A percentile compares a stretch with the other conserved stretches of the same genome.
Conservation (phyloP, 345 rosid species). For the Boechera stricta region DNA sequence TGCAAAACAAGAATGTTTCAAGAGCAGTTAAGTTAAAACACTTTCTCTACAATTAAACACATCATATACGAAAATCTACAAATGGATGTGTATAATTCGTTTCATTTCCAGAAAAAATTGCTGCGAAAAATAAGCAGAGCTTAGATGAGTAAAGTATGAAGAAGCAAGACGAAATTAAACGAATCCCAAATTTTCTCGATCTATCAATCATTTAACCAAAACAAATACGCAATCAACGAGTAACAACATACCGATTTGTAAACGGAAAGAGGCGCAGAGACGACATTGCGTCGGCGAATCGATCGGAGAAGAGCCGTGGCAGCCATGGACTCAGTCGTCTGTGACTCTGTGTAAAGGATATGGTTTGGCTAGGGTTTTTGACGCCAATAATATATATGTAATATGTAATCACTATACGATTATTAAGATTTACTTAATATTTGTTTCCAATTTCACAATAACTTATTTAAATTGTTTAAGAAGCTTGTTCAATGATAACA, state of each 20-base stretch:
- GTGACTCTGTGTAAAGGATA: neutral
- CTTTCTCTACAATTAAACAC: neutral
- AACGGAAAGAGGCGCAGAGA: constrained; percentile 60
- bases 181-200: constrained; percentile 18
- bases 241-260: constrained; percentile 62
- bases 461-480: no score
- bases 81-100: neutral
- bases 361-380: no score
- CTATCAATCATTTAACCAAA: neutral
- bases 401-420: no score
- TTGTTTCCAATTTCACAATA: no score
- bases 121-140: neutral
- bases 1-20: constrained; percentile 31
- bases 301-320: constrained; percentile 68
- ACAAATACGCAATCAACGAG: neutral
- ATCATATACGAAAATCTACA: neutral
- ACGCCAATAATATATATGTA: no score
- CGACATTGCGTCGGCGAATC: constrained; percentile 70
- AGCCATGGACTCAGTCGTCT: constrained; percentile 53
- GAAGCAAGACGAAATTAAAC: neutral
- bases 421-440: no score
- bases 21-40: neutral
- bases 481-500: no score
- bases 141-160: neutral
- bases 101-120: neutral